These are phyloP conservation scores for Leucocoprinus leucothites DNA, from an alignment of 768 basidiomycete species.

Conservation along the genomic window DNA sequence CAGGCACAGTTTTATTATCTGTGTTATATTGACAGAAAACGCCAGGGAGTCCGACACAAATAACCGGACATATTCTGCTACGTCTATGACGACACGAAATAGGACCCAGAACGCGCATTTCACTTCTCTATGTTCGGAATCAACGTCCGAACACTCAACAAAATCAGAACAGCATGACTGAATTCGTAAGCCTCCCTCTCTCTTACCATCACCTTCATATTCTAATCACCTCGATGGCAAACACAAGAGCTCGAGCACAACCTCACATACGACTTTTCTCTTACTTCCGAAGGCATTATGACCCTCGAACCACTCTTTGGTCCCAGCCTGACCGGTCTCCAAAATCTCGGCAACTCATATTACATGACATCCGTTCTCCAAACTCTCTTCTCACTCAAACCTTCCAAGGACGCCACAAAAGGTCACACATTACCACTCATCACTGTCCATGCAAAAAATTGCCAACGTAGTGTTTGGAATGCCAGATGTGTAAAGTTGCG, in stretches of 20 bases:
- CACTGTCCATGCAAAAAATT: constrained; percentile 27
- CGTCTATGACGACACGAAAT: constrained; percentile 75
- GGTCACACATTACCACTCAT: constrained; percentile 42
- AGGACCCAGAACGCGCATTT: constrained; percentile 67
- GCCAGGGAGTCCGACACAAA: neutral
- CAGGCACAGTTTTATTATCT: constrained; percentile 50
- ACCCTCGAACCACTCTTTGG: constrained; percentile 89
- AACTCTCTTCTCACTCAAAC: constrained; percentile 73
- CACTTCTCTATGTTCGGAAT: constrained; percentile 88
- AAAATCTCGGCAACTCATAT: constrained; percentile 95
- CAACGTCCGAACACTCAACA: constrained; percentile 73
- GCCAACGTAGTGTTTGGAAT: constrained; percentile 87
- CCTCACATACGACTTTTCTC: constrained; percentile 88
- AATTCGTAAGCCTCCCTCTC: constrained; percentile 55
- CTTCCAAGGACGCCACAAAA: constrained; percentile 68
- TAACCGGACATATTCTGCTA: constrained; percentile 91
- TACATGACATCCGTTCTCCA: constrained; percentile 97
- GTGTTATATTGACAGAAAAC: neutral
- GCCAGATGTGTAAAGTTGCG: constrained; percentile 89
- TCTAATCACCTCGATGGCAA: neutral
- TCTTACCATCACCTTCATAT: neutral
- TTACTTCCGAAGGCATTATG: constrained; percentile 83
- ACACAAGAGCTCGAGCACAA: constrained; percentile 82
- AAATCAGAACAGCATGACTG: constrained; percentile 97
- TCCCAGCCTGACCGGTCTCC: constrained; percentile 81